Conservation (phyloP, 1,139 yeast species). For the Diutina rugosa region DNA sequence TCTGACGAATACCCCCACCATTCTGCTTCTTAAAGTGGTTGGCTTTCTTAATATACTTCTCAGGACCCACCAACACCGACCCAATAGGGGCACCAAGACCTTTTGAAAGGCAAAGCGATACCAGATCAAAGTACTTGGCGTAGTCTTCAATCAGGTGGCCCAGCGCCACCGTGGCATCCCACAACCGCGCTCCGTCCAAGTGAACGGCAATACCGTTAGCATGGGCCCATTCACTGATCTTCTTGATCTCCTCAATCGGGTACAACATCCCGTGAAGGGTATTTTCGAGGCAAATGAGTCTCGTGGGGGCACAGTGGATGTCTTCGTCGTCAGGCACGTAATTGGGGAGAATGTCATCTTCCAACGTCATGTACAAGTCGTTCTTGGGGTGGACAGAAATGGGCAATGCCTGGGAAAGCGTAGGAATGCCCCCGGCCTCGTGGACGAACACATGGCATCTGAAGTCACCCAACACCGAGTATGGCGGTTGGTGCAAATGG, state of each 20-base stretch:
- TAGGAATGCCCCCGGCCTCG: conserved; percentile 35
- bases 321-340: conserved; percentile 36
- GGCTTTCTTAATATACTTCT: conserved; percentile 23
- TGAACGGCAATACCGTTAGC: conserved; percentile 23
- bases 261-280: conserved; percentile 32
- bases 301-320: conserved; percentile 35
- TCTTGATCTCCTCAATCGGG: conserved; percentile 28
- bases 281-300: conserved; percentile 31
- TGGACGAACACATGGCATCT: conserved; percentile 26
- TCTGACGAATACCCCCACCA: conserved; percentile 37
- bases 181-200: conserved; percentile 34
- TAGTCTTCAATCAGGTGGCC: conserved; percentile 26
- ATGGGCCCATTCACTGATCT: conserved; percentile 24
- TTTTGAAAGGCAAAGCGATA: conserved; percentile 32
- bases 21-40: conserved; percentile 34
- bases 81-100: conserved; percentile 37
- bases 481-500: conserved; percentile 32
- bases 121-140: conserved; percentile 28
- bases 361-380: conserved; percentile 24
- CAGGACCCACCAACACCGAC: conserved; percentile 24
- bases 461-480: conserved; percentile 27
- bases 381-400: conserved; percentile 27
- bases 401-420: conserved; percentile 33
- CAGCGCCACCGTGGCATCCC: conserved; percentile 32
- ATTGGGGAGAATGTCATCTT: conserved; percentile 23